These are phyloP conservation scores for Cucurbita ficifolia DNA, from an alignment of 306 rosid species.

Conservation along the genomic window DNA sequence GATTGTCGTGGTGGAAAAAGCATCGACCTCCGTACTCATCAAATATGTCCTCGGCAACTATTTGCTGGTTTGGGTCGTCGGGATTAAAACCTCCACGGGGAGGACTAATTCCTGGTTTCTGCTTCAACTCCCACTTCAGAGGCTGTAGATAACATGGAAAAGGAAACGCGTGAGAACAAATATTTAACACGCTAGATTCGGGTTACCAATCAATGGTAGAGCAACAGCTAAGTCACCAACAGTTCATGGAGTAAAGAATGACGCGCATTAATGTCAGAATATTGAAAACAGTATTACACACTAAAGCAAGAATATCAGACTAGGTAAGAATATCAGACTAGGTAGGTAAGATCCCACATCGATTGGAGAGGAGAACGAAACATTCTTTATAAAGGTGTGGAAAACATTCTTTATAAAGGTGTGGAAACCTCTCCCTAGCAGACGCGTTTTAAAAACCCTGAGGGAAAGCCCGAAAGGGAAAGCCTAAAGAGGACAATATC, in stretches of 20 bases:
- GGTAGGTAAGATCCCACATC: no score
- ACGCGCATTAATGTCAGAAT: not conserved
- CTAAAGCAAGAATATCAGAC: no score
- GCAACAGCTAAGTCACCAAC: not conserved
- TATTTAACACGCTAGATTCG: not conserved
- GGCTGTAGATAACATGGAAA: conserved; percentile 37
- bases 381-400: no score
- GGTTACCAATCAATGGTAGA: not conserved
- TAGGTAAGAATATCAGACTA: no score
- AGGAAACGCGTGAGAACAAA: not conserved
- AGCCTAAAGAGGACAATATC: no score
- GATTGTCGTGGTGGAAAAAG: not conserved
- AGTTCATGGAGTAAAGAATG: not conserved
- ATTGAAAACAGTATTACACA: not conserved
- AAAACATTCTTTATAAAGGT: no score
- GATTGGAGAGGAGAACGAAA: no score
- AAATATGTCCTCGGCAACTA: conserved; percentile 88
- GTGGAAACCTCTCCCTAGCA: no score
- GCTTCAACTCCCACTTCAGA: conserved; percentile 96
- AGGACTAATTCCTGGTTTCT: conserved; percentile 97
- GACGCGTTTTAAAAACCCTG: no score
- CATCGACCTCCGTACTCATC: conserved; percentile 88
- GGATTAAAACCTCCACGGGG: conserved; percentile 92
- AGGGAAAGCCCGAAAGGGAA: no score
- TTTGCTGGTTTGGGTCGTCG: conserved; percentile 96